Percentiles rank a stretch among this genome's conserved stretches.
Evolutionary conservation across 73 alveolate genomes (phyloP).

Genomic region (Tetrahymena elliotti): DNA sequence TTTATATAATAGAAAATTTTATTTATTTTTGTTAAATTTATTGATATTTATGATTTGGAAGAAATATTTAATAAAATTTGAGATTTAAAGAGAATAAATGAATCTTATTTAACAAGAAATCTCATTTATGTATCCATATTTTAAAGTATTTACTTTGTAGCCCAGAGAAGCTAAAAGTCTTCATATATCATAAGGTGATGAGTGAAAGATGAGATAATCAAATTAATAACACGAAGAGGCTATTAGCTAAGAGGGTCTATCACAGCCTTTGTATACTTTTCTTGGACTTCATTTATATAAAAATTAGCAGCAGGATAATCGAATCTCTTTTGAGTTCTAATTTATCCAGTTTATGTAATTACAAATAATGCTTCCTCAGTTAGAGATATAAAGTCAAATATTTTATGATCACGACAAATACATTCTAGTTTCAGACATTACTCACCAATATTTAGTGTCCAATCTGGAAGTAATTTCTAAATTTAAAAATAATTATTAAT

Average conservation of each 20-base stretch:
- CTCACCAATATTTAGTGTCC: constrained; percentile 39
- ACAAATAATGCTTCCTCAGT: constrained; percentile 13
- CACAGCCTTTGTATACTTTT: background rate
- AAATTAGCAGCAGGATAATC: constrained; percentile 42
- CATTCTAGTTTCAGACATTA: constrained; percentile 9
- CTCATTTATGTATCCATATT: too few species aligned
- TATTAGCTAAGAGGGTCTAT: background rate
- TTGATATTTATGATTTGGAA: too few species aligned
- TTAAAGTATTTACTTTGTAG: constrained; percentile 5
- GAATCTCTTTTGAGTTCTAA: constrained; percentile 8
- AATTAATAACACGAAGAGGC: background rate
- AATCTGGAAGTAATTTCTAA: constrained; percentile 14
- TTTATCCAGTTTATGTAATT: constrained; percentile 2
- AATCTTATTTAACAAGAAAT: too few species aligned
- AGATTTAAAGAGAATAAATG: too few species aligned
- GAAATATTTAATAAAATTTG: too few species aligned
- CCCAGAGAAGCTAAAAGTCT: constrained; percentile 28
- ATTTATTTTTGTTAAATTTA: background rate
- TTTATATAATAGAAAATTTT: background rate
- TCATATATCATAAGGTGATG: constrained; percentile 40
- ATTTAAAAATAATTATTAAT: background rate
- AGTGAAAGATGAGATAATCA: constrained; percentile 30
- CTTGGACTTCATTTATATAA: background rate
- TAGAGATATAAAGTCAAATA: background rate
- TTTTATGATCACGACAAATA: background rate